Evolutionary conservation across 306 rosid genomes (phyloP), one percentile per base, ranked within the genome.

Genomic region (Sechiopsis laciniata): DNA sequence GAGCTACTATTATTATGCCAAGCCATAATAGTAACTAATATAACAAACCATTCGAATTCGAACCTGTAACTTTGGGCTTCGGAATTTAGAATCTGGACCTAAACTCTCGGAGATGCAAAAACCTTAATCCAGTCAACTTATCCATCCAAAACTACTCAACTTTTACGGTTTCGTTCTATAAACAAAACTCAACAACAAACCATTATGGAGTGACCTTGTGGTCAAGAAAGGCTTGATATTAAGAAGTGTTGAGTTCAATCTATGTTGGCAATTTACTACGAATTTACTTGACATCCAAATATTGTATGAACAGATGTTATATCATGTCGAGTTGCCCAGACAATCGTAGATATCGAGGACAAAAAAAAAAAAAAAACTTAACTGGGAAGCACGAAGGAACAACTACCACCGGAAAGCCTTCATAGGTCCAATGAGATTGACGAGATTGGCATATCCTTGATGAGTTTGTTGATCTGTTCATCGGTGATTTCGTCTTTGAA

Each of bases 401-500:
- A n/a, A n/a, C n/a, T n/a, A n/a, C 98, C 98, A 94, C 16, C 85
- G 92, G 83, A 94, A 90, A 63, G 96, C 76, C 55, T 90, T 88
- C 96, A 94, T 90, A 62, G 90, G 48, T 6, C 85, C 87, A 55
- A 89, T 22, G 84, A 86, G 78, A 65, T 79, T 79, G 80, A 94
- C 86, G 80, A 94, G 95, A 52, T 84, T 87, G 67, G 96, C 90
- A 60, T 84, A 94, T 52, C 52, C 29, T 90, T 89, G 73, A 84
- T 87, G 51, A 89, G 88, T 19, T 87, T 65, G 3, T 90, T 83
- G 22, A 87, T 86, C 81, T 64, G 53, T 3, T 80, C 73, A 17
- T 80, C 79, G 3, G 87, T 6, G 6, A 72, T 54, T 7, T 81
- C 97, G 4, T 88, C 87, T 50, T 89, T 94, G 90, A 94, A 94